phyloP scores from a whole-genome alignment of 495 filamentous ascomycete species.

The Aspergillus bertholletiae region DNA sequence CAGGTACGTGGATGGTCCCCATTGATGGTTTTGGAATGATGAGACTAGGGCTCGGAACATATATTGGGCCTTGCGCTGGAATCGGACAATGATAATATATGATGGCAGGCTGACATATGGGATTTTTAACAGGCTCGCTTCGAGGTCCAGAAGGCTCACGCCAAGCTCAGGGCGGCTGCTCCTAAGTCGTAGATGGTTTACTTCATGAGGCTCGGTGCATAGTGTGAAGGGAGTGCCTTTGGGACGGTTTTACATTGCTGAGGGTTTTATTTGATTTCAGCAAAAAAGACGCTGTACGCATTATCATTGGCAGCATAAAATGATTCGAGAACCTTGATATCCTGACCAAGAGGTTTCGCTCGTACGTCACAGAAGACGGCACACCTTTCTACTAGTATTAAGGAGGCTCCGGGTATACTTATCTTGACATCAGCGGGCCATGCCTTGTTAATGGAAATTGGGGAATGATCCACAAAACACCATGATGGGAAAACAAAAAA shows the following conservation, averaged over 20 bases:
- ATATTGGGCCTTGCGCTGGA: slow-evolving; percentile 3
- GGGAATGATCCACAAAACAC: neutral
- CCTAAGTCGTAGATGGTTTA: slow-evolving; percentile 47
- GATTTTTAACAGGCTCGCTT: slow-evolving; percentile 62
- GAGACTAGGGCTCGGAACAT: neutral
- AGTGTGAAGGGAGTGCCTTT: slow-evolving; percentile 45
- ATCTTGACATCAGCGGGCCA: slow-evolving; percentile 8
- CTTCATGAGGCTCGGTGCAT: slow-evolving; percentile 46
- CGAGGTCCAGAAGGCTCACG: slow-evolving; percentile 89
- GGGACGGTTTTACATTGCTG: slow-evolving; percentile 48
- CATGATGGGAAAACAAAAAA: slow-evolving; percentile 4
- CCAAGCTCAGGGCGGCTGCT: slow-evolving; percentile 65
- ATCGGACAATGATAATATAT: neutral
- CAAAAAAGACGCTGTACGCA: slow-evolving; percentile 45
- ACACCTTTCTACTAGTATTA: slow-evolving; percentile 2
- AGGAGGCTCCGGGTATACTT: slow-evolving; percentile 3
- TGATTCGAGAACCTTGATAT: slow-evolving; percentile 50
- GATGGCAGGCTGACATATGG: slow-evolving; percentile 14
- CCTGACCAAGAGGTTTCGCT: slow-evolving; percentile 15
- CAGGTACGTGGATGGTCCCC: slow-evolving; percentile 56
- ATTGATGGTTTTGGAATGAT: neutral
- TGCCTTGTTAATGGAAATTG: slow-evolving; percentile 9
- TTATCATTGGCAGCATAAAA: slow-evolving; percentile 47
- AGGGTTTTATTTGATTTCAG: slow-evolving; percentile 32
- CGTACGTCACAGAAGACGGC: slow-evolving; percentile 7